phyloP scores from a whole-genome alignment of 2,329 filamentous ascomycete species.

The Biscogniauxia marginata region DNA sequence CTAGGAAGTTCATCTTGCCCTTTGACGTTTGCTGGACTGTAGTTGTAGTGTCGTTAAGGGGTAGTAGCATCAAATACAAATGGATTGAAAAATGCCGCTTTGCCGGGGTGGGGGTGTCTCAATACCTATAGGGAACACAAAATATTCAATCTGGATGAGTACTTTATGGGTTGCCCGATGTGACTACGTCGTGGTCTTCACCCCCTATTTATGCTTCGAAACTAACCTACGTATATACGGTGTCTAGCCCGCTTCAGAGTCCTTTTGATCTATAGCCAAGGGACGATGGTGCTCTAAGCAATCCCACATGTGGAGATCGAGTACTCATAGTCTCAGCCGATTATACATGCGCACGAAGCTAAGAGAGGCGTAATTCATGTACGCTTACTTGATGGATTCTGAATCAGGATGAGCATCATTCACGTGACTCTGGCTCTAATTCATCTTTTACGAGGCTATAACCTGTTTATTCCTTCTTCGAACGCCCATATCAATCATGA shows the following conservation, averaged over 20 bases:
- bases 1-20: constrained; percentile 18
- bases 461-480: no score
- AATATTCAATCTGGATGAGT: no score
- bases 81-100: not conserved
- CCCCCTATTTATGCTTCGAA: not conserved
- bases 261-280: no score
- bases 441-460: no score
- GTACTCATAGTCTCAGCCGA: not conserved
- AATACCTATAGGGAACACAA: no score
- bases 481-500: no score
- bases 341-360: not conserved
- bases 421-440: no score
- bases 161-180: no score
- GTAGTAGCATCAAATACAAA: not conserved
- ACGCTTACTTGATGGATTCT: not conserved
- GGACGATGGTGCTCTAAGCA: no score
- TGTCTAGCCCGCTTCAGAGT: not conserved
- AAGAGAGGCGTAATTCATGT: not conserved
- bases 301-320: no score
- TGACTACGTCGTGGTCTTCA: not conserved
- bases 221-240: not conserved
- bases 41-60: not conserved
- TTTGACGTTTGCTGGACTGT: not conserved
- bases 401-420: constrained; percentile 26
- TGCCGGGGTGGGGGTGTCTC: no score